phyloP scores from a whole-genome alignment of 1,139 yeast genomes.

The Magnusiomyces paraingens region DNA sequence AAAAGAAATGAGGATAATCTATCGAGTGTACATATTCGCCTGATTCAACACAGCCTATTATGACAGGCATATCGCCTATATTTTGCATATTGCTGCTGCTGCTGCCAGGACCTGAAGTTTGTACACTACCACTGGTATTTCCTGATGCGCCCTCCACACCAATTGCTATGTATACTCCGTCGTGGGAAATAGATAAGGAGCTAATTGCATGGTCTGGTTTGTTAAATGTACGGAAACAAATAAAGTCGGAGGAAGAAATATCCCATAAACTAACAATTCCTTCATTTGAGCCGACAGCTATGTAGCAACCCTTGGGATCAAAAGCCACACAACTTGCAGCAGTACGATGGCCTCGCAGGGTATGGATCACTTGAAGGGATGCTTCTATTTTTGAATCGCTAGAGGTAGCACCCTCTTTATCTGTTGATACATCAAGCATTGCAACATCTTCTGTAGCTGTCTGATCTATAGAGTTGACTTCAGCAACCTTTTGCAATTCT shows the following conservation, averaged over 20 bases:
- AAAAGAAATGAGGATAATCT: slow-evolving; percentile 8
- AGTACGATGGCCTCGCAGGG: slow-evolving; percentile 47
- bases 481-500: neutral
- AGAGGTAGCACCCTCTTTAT: neutral
- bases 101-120: neutral
- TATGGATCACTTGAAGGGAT: slow-evolving; percentile 24
- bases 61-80: slow-evolving; percentile 23
- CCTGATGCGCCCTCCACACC: slow-evolving; percentile 24
- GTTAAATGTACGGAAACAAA: slow-evolving; percentile 41
- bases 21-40: slow-evolving; percentile 26
- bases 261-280: slow-evolving; percentile 65
- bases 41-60: slow-evolving; percentile 28
- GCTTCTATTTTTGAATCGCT: slow-evolving; percentile 3
- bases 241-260: slow-evolving; percentile 36
- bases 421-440: neutral
- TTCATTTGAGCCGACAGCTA: slow-evolving; percentile 62
- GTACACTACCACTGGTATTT: neutral
- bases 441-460: neutral
- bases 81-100: neutral
- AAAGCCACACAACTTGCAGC: slow-evolving; percentile 45
- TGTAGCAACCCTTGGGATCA: slow-evolving; percentile 52
- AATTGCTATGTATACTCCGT: slow-evolving; percentile 32
- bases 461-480: neutral
- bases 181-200: slow-evolving; percentile 31
- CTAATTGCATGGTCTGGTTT: slow-evolving; percentile 39